Percentiles rank a stretch among this genome's conserved stretches.
Evolutionary conservation across 768 basidiomycete genomes (phyloP).

Genomic region (Cytidiella melzeri): DNA sequence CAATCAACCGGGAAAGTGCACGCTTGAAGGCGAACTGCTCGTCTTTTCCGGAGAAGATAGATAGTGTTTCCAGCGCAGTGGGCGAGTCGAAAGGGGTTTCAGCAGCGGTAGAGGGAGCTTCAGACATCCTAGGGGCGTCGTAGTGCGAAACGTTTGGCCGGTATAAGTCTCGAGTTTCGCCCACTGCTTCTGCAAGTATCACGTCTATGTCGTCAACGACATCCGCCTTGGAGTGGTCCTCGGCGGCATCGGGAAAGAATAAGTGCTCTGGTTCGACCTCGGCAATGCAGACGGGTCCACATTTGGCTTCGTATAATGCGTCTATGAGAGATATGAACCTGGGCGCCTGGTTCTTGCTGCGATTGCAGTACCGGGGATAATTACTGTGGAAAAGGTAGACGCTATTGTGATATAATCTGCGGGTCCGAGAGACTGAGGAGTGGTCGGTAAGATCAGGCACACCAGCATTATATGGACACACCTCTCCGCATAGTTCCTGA

Average conservation of each 20-base stretch:
- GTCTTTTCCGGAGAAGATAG: constrained; percentile 54
- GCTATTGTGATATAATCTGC: constrained; percentile 55
- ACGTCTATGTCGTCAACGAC: constrained; percentile 21
- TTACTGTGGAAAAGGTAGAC: constrained; percentile 41
- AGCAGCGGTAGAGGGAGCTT: constrained; percentile 15
- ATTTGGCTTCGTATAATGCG: constrained; percentile 45
- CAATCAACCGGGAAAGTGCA: constrained; percentile 50
- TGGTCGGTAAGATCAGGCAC: background rate
- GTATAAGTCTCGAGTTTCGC: constrained; percentile 43
- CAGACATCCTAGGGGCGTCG: constrained; percentile 31
- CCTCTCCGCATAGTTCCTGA: constrained; percentile 41
- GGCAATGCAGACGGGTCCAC: constrained; percentile 34
- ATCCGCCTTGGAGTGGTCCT: constrained; percentile 1
- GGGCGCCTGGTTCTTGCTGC: constrained; percentile 52
- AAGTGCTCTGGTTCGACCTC: constrained; percentile 35
- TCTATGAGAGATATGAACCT: constrained; percentile 57
- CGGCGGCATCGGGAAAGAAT: constrained; percentile 50
- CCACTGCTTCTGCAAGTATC: constrained; percentile 43
- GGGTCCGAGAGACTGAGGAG: constrained; percentile 39
- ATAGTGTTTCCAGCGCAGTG: constrained; percentile 39
- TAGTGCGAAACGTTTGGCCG: constrained; percentile 53
- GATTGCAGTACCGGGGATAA: constrained; percentile 45
- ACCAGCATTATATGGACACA: constrained; percentile 9
- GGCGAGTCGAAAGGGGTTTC: constrained; percentile 21
- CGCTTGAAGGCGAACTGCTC: constrained; percentile 60